Evolutionary conservation across 2,329 filamentous ascomycete species (phyloP).

Genomic region (Venturia carpophila): DNA sequence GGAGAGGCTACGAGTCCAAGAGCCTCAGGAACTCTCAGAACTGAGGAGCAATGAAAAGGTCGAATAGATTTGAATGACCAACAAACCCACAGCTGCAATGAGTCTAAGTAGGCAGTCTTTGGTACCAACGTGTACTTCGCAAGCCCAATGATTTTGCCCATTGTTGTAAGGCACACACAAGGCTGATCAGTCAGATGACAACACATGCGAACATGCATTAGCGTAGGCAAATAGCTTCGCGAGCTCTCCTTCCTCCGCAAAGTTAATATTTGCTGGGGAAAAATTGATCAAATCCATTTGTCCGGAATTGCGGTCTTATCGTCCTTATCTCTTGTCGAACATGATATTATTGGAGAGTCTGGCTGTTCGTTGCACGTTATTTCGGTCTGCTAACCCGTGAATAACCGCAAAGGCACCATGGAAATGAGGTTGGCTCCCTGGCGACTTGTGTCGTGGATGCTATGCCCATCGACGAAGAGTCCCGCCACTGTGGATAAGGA

Average conservation of each 20-base stretch:
- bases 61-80: not conserved
- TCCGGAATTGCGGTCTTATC: not conserved
- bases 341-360: not conserved
- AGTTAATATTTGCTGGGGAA: not conserved
- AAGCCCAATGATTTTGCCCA: not conserved
- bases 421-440: not conserved
- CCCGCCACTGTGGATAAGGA: not conserved
- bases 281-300: not conserved
- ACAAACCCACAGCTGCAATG: not conserved
- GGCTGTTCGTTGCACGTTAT: not conserved
- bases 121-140: not conserved
- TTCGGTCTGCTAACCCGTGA: conserved; percentile 2
- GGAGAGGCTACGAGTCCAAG: not conserved
- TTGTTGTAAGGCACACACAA: not conserved
- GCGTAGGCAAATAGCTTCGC: not conserved
- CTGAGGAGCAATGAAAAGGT: not conserved
- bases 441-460: not conserved
- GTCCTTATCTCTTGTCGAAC: not conserved
- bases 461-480: not conserved
- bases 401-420: not conserved
- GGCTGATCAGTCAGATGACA: not conserved
- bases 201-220: not conserved
- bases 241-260: not conserved
- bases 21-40: not conserved
- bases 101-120: not conserved